A percentile compares a stretch with the other conserved stretches of the same genome.
Conservation (phyloP, 2,329 filamentous ascomycete genomes). For the Orbilia oligospora region DNA sequence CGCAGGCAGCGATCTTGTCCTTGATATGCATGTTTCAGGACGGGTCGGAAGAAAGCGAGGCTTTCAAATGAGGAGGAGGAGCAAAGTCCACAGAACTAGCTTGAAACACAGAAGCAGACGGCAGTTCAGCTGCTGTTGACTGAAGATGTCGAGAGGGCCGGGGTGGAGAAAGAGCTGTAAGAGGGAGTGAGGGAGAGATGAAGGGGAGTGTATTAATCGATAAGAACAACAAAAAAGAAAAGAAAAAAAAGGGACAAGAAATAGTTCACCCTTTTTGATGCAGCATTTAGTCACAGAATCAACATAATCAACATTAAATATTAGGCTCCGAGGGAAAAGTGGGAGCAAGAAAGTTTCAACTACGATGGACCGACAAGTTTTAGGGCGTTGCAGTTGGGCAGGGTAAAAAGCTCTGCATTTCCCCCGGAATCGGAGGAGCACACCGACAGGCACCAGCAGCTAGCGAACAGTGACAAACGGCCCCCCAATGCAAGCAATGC, state of each 20-base stretch:
- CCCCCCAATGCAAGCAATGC: slow-evolving; percentile 34
- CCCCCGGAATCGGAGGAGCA: slow-evolving; percentile 59
- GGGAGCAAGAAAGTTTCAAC: slow-evolving; percentile 35
- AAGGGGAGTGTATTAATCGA: slow-evolving; percentile 44
- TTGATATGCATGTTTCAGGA: slow-evolving; percentile 84
- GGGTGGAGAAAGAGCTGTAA: slow-evolving; percentile 1
- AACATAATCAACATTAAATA: slow-evolving; percentile 27
- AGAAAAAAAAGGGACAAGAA: slow-evolving; percentile 34
- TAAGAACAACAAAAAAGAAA: slow-evolving; percentile 41
- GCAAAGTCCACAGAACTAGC: slow-evolving; percentile 41
- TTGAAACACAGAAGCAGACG: slow-evolving; percentile 42
- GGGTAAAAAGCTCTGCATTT: slow-evolving; percentile 38
- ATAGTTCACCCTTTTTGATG: slow-evolving; percentile 46
- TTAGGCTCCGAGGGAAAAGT: slow-evolving; percentile 47
- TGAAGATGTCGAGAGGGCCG: slow-evolving; percentile 28
- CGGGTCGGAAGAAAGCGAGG: slow-evolving; percentile 27
- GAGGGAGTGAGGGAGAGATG: slow-evolving; percentile 8
- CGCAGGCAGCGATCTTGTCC: slow-evolving; percentile 87
- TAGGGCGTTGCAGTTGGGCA: slow-evolving; percentile 16
- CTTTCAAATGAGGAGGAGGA: slow-evolving; percentile 17
- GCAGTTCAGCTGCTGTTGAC: slow-evolving; percentile 15
- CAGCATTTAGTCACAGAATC: slow-evolving; percentile 53
- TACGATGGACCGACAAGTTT: slow-evolving; percentile 25
- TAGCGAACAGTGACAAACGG: slow-evolving; percentile 32
- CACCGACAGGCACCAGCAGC: slow-evolving; percentile 45